phyloP scores from a whole-genome alignment of 176 grass and related monocot species.

The Oryza meridionalis region DNA sequence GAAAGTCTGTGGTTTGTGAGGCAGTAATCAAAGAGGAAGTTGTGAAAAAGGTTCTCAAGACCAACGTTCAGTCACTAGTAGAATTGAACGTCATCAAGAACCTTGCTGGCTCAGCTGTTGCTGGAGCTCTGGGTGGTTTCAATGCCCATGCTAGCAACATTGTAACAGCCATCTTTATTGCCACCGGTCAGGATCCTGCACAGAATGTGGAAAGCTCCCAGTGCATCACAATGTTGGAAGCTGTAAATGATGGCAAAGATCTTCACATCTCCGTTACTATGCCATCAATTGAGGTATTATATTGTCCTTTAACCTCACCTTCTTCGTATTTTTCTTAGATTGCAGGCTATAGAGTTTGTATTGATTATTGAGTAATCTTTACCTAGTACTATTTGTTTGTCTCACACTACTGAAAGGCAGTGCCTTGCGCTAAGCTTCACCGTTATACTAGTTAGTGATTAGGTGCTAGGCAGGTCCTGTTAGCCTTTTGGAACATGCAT shows the following conservation, averaged over 20 bases:
- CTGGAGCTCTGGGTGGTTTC: constrained; percentile 93
- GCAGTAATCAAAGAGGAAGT: constrained; percentile 91
- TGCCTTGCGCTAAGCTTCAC: neutral
- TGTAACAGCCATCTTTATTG: constrained; percentile 86
- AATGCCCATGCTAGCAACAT: constrained; percentile 98
- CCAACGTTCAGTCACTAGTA: constrained; percentile 71
- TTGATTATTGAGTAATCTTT: neutral
- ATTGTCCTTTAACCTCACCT: neutral
- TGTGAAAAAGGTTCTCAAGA: constrained; percentile 92
- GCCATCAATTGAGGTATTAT: constrained; percentile 93
- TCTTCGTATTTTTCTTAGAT: neutral
- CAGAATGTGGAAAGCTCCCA: constrained; percentile 97
- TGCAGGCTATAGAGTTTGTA: constrained; percentile 6
- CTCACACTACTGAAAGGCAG: neutral
- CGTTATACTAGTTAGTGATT: neutral
- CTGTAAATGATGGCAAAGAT: constrained; percentile 83
- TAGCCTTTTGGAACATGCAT: neutral
- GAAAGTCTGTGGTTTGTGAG: constrained; percentile 93
- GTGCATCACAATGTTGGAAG: constrained; percentile 97
- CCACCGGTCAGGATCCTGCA: constrained; percentile 96
- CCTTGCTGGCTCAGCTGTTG: constrained; percentile 91
- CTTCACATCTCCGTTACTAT: constrained; percentile 95
- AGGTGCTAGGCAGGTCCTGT: neutral
- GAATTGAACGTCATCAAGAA: constrained; percentile 95
- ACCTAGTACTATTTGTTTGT: neutral